A percentile compares a stretch with the other conserved stretches of the same genome.
Evolutionary conservation across 1,139 yeast species (phyloP).

Genomic region (Geotrichum reessii): DNA sequence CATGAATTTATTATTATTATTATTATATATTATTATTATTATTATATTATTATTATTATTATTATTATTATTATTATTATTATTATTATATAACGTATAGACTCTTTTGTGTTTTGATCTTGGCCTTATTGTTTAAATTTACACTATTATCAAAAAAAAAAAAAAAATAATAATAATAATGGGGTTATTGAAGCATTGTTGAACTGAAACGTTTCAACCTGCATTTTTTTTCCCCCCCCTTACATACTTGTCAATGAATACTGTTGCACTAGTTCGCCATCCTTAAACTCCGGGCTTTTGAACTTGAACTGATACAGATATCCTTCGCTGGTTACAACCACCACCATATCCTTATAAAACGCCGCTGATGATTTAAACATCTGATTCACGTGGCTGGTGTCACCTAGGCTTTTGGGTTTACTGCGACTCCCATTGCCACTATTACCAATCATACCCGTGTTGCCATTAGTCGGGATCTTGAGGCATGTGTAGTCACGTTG

Average conservation of each 20-base stretch:
- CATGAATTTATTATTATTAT: neutral
- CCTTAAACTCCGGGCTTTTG: slow-evolving; percentile 86
- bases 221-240: too few relatives aligned
- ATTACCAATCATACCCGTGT: slow-evolving; percentile 37
- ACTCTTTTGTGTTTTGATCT: too few relatives aligned
- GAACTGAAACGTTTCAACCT: too few relatives aligned
- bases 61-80: neutral
- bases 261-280: slow-evolving; percentile 77
- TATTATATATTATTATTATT: too few relatives aligned
- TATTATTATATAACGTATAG: too few relatives aligned
- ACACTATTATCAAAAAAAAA: too few relatives aligned
- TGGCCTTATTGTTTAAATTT: too few relatives aligned
- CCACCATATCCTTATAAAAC: too few relatives aligned
- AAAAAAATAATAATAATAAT: too few relatives aligned
- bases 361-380: slow-evolving; percentile 53
- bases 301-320: slow-evolving; percentile 77
- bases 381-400: slow-evolving; percentile 12
- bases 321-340: slow-evolving; percentile 83
- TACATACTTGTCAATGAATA: slow-evolving; percentile 44
- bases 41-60: neutral
- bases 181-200: too few relatives aligned
- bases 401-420: slow-evolving; percentile 8
- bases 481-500: slow-evolving; percentile 85
- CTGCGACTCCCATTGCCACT: slow-evolving; percentile 14
- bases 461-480: slow-evolving; percentile 57